Conservation (phyloP, 2,329 filamentous ascomycete species). For the Blastomyces emzantsi region DNA sequence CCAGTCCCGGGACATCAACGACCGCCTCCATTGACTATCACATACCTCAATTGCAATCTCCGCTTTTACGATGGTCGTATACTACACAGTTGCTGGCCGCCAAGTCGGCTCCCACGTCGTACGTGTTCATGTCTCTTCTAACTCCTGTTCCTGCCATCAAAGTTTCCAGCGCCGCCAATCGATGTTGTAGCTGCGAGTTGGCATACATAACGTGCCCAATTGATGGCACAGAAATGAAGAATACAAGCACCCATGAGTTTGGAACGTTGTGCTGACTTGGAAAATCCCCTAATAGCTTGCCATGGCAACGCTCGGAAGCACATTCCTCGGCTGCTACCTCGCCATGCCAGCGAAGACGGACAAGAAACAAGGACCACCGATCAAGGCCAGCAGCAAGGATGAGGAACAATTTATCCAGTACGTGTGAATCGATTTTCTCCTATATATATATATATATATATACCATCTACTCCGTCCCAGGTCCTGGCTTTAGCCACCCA, state of each 20-base stretch:
- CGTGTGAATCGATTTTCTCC: slow-evolving; percentile 22
- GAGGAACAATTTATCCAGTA: slow-evolving; percentile 63
- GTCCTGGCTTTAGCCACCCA: neutral
- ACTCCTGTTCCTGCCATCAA: neutral
- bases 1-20: slow-evolving; percentile 1
- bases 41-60: slow-evolving; percentile 8
- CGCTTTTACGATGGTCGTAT: slow-evolving; percentile 41
- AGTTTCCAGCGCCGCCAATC: neutral
- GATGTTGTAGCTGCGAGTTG: neutral
- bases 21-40: neutral
- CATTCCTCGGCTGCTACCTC: slow-evolving; percentile 41
- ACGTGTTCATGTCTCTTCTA: slow-evolving; percentile 24
- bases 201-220: neutral
- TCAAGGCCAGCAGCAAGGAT: slow-evolving; percentile 57
- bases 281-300: slow-evolving; percentile 43
- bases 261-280: neutral
- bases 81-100: slow-evolving; percentile 44
- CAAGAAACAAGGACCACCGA: slow-evolving; percentile 45
- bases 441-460: neutral
- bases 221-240: neutral
- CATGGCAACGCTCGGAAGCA: slow-evolving; percentile 47
- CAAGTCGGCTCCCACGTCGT: slow-evolving; percentile 46
- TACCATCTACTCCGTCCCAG: neutral
- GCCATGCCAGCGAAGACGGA: slow-evolving; percentile 41
- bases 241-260: slow-evolving; percentile 1